Conservation (phyloP, 2,329 filamentous ascomycete species). For the Aspergillus terreus region DNA sequence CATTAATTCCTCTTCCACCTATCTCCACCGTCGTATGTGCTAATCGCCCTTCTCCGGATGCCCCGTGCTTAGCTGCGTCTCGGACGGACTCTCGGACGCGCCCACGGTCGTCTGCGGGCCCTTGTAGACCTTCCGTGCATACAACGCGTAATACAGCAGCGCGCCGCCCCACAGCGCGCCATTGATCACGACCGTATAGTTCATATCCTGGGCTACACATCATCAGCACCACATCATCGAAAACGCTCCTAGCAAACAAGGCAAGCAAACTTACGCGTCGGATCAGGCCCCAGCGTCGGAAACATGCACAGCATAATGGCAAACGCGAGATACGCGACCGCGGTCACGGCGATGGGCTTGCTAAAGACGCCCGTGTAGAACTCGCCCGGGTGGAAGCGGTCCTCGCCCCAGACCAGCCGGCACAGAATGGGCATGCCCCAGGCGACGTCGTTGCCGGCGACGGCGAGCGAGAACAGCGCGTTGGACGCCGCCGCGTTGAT, state of each 20-base stretch:
- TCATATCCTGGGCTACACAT: slow-evolving; percentile 48
- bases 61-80: slow-evolving; percentile 1
- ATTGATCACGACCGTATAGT: slow-evolving; percentile 61
- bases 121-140: slow-evolving; percentile 58
- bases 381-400: slow-evolving; percentile 56
- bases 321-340: slow-evolving; percentile 54
- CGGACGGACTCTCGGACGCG: slow-evolving; percentile 9
- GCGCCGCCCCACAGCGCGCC: slow-evolving; percentile 54
- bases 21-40: not conserved
- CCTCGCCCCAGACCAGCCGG: slow-evolving; percentile 55
- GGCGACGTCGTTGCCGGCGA: slow-evolving; percentile 60
- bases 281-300: slow-evolving; percentile 53
- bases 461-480: slow-evolving; percentile 53
- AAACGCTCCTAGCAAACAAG: no score
- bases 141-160: slow-evolving; percentile 52
- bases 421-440: slow-evolving; percentile 59
- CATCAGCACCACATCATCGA: not conserved
- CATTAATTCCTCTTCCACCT: not conserved
- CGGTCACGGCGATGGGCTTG: slow-evolving; percentile 50
- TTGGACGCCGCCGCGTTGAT: slow-evolving; percentile 57
- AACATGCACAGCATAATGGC: slow-evolving; percentile 58
- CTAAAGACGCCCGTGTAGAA: slow-evolving; percentile 57
- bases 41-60: not conserved
- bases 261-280: slow-evolving; percentile 24
- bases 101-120: slow-evolving; percentile 57